A percentile compares a stretch with the other conserved stretches of the same genome.
These are phyloP conservation scores for Phytopythium delawarense DNA, from an alignment of 352 stramenopile genomes.

Conservation along the genomic window DNA sequence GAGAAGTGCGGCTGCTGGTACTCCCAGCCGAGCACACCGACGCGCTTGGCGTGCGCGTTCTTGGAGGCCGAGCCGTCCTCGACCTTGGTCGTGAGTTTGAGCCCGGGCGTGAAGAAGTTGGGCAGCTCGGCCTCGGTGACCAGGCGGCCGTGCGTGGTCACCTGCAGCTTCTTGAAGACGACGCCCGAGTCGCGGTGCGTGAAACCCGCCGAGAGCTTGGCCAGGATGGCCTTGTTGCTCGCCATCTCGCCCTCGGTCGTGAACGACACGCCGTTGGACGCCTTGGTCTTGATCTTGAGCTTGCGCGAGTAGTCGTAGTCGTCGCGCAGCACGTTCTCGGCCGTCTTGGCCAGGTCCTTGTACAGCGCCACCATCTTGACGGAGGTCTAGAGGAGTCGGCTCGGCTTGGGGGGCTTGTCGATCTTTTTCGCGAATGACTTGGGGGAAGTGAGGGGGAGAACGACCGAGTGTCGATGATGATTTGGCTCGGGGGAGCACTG, in stretches of 20 bases:
- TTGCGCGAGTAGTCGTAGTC: conserved; percentile 90
- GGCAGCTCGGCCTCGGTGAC: conserved; percentile 75
- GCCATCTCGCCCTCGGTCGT: conserved; percentile 84
- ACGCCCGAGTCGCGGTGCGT: conserved; percentile 54
- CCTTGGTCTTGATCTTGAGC: conserved; percentile 90
- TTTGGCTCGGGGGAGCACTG: background rate
- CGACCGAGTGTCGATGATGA: background rate
- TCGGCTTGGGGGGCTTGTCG: conserved; percentile 17
- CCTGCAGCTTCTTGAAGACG: conserved; percentile 87
- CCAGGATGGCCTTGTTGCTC: conserved; percentile 85
- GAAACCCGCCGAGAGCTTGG: conserved; percentile 77
- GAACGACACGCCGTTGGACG: conserved; percentile 80
- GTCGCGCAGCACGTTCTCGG: conserved; percentile 79
- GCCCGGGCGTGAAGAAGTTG: conserved; percentile 70
- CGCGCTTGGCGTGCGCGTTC: conserved; percentile 70
- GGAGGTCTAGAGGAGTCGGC: background rate
- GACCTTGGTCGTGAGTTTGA: conserved; percentile 84
- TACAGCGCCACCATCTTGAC: conserved; percentile 70
- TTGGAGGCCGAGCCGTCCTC: conserved; percentile 79
- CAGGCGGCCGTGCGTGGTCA: conserved; percentile 75
- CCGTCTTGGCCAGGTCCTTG: conserved; percentile 87
- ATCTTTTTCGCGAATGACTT: conserved; percentile 61
- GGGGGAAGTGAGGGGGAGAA: conserved; percentile 7
- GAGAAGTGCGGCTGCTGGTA: conserved; percentile 65
- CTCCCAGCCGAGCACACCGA: conserved; percentile 73